Base-by-base conservation (phyloP, 2,329 filamentous ascomycete species). In the Aschersonia sp. region DNA sequence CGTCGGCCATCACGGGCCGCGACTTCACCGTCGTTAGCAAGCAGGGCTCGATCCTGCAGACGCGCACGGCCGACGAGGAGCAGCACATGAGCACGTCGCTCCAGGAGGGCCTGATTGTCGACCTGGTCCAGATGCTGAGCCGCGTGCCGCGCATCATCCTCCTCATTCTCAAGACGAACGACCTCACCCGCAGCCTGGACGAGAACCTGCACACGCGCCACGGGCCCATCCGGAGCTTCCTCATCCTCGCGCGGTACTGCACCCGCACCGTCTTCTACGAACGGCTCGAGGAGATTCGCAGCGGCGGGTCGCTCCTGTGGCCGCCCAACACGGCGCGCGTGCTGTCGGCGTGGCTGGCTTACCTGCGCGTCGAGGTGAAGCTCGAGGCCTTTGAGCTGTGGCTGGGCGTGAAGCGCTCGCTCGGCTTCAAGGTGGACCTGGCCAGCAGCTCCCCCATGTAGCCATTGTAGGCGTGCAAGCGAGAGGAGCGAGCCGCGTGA, bases 81-180 rank as follows among this genome's bases (percentile, higher is more conserved):
- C 81, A 92, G 56, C 76, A 77, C n/a, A 94, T 98, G 62, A 83
- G 84, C 46, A 78, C 80, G 45, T 85, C 87, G 1, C 70, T 98
- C 50, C 85, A 88, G 44, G 87, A 96, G 48, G 90, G 90, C 8
- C 77, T 98, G 61, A 73, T 98, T 39, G 85, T 85, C 51, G 84
- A 96, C 57, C 73, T 98, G 6, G 87, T 98, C 6, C 82, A 89
- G 55, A 71, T 98, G 54, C 77, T 98, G 5, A 87, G 87, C 44
- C 79, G 87, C 57, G 89, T 98, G 6, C 92, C 92, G 1, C 74
- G 88, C 43, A 87, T 98, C 54, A 95, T 98, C 47, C 73, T 98
- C 10, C 72, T 98, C 31, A 97, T 98, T 55, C 74, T 98, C 52
- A 98, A 98, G 69, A 98, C 92, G 2, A 98, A 98, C 62, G 92